Conservation (phyloP, 805 yeast species). For the Ogataea trehaloabstinens region DNA sequence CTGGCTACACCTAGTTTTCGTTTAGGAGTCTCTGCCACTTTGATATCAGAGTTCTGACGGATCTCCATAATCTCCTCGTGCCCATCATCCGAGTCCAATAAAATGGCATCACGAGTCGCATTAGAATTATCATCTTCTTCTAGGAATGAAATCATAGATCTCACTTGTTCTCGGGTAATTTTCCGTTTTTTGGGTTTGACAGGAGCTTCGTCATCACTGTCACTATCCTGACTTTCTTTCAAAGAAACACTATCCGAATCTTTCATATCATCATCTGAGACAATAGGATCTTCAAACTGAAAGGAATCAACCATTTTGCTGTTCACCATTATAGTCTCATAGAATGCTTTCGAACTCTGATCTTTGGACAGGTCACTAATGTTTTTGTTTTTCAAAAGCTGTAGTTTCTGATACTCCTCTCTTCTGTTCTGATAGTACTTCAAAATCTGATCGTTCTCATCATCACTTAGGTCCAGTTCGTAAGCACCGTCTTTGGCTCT, state of each 20-base stretch:
- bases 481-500: slow-evolving; percentile 50
- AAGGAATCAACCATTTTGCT: slow-evolving; percentile 29
- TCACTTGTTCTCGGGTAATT: slow-evolving; percentile 26
- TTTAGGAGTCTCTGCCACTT: slow-evolving; percentile 51
- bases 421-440: slow-evolving; percentile 34
- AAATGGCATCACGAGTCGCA: slow-evolving; percentile 29
- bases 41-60: slow-evolving; percentile 36
- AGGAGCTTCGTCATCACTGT: slow-evolving; percentile 16
- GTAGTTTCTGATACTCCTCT: slow-evolving; percentile 46
- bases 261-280: slow-evolving; percentile 25
- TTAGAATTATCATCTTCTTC: slow-evolving; percentile 26
- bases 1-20: slow-evolving; percentile 57
- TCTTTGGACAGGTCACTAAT: slow-evolving; percentile 44
- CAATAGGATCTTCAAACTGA: slow-evolving; percentile 31
- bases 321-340: slow-evolving; percentile 49
- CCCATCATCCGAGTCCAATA: slow-evolving; percentile 34
- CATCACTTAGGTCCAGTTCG: slow-evolving; percentile 69
- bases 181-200: slow-evolving; percentile 32
- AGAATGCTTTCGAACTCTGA: slow-evolving; percentile 64
- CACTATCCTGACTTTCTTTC: slow-evolving; percentile 22
- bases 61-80: slow-evolving; percentile 36
- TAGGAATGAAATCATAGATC: slow-evolving; percentile 27
- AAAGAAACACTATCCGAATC: slow-evolving; percentile 14
- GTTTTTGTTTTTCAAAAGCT: slow-evolving; percentile 43
- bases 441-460: slow-evolving; percentile 59